Percentiles rank a stretch among this genome's conserved stretches.
phyloP scores from a whole-genome alignment of 2,329 filamentous ascomycete genomes.

The Huntiella decipiens region DNA sequence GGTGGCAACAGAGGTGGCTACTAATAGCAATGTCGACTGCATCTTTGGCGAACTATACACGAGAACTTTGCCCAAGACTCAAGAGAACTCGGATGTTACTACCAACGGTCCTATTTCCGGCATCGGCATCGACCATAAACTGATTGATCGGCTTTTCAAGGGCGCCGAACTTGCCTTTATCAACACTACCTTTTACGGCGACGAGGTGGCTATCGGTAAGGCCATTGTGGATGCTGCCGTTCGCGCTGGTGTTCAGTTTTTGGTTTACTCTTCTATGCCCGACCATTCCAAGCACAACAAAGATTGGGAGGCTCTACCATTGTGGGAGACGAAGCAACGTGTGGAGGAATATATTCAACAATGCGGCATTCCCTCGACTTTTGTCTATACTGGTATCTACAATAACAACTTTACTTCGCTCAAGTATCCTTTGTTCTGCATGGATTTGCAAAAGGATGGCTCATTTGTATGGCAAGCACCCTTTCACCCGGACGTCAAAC shows the following conservation, averaged over 20 bases:
- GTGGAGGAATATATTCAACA: slow-evolving; percentile 81
- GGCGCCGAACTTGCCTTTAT: slow-evolving; percentile 84
- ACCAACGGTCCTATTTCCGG: slow-evolving; percentile 43
- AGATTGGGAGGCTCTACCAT: slow-evolving; percentile 62
- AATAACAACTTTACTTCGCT: slow-evolving; percentile 98
- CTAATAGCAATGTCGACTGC: slow-evolving; percentile 55
- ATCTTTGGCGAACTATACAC: slow-evolving; percentile 46
- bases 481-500: slow-evolving; percentile 71
- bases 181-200: slow-evolving; percentile 93
- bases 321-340: slow-evolving; percentile 84
- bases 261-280: slow-evolving; percentile 93
- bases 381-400: slow-evolving; percentile 93
- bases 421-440: slow-evolving; percentile 83
- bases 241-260: slow-evolving; percentile 67
- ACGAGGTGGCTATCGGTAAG: slow-evolving; percentile 78
- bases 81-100: slow-evolving; percentile 41
- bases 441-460: slow-evolving; percentile 69
- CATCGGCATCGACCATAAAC: slow-evolving; percentile 47
- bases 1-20: slow-evolving; percentile 69
- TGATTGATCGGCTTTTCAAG: slow-evolving; percentile 63
- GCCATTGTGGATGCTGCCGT: slow-evolving; percentile 80
- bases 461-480: slow-evolving; percentile 87
- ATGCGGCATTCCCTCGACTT: slow-evolving; percentile 68
- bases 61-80: slow-evolving; percentile 29
- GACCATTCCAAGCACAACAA: slow-evolving; percentile 69